A percentile compares a stretch with the other conserved stretches of the same genome.
Conservation (phyloP, 805 yeast species). For the Candida sithepensis region DNA sequence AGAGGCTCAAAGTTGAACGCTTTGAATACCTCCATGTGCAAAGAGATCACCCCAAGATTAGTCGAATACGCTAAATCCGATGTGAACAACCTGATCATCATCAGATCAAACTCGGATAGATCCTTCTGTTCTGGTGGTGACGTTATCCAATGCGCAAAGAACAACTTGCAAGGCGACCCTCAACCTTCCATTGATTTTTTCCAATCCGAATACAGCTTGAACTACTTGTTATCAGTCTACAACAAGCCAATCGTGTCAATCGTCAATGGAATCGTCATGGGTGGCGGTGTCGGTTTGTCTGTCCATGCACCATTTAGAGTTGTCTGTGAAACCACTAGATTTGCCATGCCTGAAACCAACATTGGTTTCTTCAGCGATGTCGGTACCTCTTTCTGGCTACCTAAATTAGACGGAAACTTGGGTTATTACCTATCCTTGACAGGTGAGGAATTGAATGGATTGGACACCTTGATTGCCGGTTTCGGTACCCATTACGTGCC, state of each 20-base stretch:
- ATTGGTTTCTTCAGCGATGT: conserved; percentile 97
- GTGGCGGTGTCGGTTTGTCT: conserved; percentile 93
- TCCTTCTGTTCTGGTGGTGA: conserved; percentile 97
- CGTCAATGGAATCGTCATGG: conserved; percentile 94
- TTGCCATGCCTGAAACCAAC: conserved; percentile 98
- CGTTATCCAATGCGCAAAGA: conserved; percentile 72
- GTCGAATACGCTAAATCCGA: conserved; percentile 72
- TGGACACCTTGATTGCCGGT: conserved; percentile 80
- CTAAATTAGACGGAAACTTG: conserved; percentile 74
- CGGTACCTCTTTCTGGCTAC: conserved; percentile 86
- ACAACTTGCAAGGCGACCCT: conserved; percentile 46
- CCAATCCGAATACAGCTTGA: conserved; percentile 73
- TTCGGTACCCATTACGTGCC: conserved; percentile 89
- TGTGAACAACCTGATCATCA: conserved; percentile 59
- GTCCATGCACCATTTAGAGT: conserved; percentile 90
- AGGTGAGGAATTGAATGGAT: conserved; percentile 72
- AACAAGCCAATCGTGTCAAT: conserved; percentile 82
- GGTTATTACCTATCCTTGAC: conserved; percentile 87
- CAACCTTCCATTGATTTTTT: conserved; percentile 61
- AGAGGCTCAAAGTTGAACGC: conserved; percentile 85
- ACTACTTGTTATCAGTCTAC: conserved; percentile 76
- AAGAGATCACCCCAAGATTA: conserved; percentile 66
- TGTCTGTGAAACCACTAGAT: conserved; percentile 85
- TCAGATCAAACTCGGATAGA: conserved; percentile 62
- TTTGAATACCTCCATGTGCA: conserved; percentile 70